These are phyloP conservation scores for Rhodotorula sp. DNA, from an alignment of 1,284 basidiomycete genomes.

Conservation along the genomic window DNA sequence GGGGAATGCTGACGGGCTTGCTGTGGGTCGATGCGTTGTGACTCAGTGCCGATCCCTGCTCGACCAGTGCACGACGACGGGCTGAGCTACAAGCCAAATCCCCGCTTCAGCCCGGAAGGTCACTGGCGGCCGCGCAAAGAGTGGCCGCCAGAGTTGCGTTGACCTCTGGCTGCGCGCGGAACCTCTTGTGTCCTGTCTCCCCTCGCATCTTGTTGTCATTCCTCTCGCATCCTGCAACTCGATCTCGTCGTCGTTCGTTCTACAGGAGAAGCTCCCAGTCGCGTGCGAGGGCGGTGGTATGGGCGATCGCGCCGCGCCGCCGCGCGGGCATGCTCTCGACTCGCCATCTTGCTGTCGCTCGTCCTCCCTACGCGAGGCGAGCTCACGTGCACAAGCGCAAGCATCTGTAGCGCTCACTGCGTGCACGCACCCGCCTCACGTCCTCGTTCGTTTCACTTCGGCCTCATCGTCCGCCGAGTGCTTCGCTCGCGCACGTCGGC, in stretches of 20 bases:
- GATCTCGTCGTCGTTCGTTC: too few relatives aligned
- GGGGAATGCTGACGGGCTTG: constrained; percentile 50
- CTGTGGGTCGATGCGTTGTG: constrained; percentile 46
- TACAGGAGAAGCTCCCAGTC: too few relatives aligned
- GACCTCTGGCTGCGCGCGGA: not conserved
- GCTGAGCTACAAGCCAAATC: constrained; percentile 66
- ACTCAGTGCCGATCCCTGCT: constrained; percentile 68
- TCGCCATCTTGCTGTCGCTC: too few relatives aligned
- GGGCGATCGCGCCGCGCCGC: too few relatives aligned
- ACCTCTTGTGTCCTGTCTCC: not conserved
- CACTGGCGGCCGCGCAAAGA: constrained; percentile 65
- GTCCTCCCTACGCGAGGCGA: too few relatives aligned
- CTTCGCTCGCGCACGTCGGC: not conserved
- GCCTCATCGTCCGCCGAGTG: not conserved
- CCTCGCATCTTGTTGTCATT: not conserved
- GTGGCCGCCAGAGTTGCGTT: constrained; percentile 65
- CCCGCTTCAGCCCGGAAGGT: constrained; percentile 69
- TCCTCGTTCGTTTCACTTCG: not conserved
- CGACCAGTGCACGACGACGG: constrained; percentile 60
- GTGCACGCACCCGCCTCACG: not conserved
- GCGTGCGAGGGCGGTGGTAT: too few relatives aligned
- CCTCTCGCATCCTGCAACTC: not conserved
- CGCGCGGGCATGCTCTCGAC: too few relatives aligned
- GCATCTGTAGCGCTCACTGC: not conserved
- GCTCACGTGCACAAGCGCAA: too few relatives aligned